Evolutionary conservation across 176 grass and related monocot species (phyloP), one percentile per base, ranked within the genome.

Genomic region (Panicum miliaceum): DNA sequence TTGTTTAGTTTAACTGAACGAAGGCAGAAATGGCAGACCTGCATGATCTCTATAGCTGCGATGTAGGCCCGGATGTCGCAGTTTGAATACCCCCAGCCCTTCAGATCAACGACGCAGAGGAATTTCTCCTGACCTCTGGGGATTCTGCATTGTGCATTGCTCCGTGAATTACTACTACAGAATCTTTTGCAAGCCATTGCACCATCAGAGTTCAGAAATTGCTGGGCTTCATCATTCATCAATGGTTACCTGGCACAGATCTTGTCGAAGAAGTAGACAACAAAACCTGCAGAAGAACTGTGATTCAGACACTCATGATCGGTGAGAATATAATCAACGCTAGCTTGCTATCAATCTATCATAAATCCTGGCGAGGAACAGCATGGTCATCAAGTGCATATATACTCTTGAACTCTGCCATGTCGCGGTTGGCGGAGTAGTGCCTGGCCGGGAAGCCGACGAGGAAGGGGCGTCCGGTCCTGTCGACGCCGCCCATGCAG

Each of bases 351-450:
- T 19, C 7, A n/a, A n/a, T n/a, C n/a, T n/a, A 54, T 22, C 6
- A 71, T 25, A 59, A 22, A 59, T 23, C 8, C 25, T 23, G 25
- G 23, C 23, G 9, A 54, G 18, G 47, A 36, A 22, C 48, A 27
- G 14, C 25, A 19, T 4, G 3, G 5, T 12, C 7, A 19, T 6
- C 7, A 54, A 13, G 9, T 9, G 0, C 8, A 1, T 2, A 12
- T 79, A 58, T 85, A 98, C 93, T 71, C 84, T 90, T 98, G 62
- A 87, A 87, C 68, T 87, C 85, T 13, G 66, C 67, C 81, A 98
- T 98, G 59, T 98, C 69, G 29, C 96, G 84, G 19, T 86, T 82
- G 20, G 85, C 62, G 23, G 84, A 87, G 83, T 56, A 82, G 87
- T 98, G 96, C 58, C 26, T 94, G 14, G 83, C 70, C 5, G 36